Evolutionary conservation across 2,329 filamentous ascomycete genomes (phyloP), one percentile per base, ranked within the genome.

Genomic region (Cladobotryum protrusum): DNA sequence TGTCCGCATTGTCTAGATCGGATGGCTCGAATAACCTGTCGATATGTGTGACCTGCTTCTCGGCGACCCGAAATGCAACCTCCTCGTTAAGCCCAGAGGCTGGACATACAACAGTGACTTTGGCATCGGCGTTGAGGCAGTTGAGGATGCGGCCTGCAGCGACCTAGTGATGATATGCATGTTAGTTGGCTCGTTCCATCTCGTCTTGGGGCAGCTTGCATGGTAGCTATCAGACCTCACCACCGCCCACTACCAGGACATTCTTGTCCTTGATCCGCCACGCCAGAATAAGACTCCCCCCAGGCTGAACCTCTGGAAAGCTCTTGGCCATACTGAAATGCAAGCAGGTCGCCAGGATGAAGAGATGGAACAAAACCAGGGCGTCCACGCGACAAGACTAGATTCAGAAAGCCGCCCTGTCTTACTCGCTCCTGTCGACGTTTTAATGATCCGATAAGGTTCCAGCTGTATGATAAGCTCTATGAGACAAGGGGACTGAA

Each of bases 141-240:
- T 95, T 89, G 53, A 96, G 78, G 61, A 99, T 95, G 54, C 93
- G 89, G 49, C 92, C 91, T 49, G 93, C 91, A 52, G 93, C 93
- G 57, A 99, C 93, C 93, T 97, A 67, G 2, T 39, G 29, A 15
- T 61, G 48, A 56, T 45, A 45, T 33, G 51, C 42, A 42, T 58
- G 55, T 56, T 36, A 47, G 43, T 14, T 18, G 24, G 36, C 34
- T 43, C 37, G 43, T 44, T 41, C 43, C 7, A 8, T 18, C 13
- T 19, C 19, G 40, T 14, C 15, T 24, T 18, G 40, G 13, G 40
- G 35, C 35, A 41, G 19, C 40, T 47, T 43, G 47, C 55, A 67
- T 33, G 39, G 17, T 15, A 19, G 15, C 39, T 18, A 32, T 37
- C 80, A 59, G 73, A 95, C 92, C 78, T 97, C 92, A 68, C 93